Evolutionary conservation across 768 basidiomycete species (phyloP), one percentile per base, ranked within the genome.

Genomic region (Phlegmacium glaucopus): DNA sequence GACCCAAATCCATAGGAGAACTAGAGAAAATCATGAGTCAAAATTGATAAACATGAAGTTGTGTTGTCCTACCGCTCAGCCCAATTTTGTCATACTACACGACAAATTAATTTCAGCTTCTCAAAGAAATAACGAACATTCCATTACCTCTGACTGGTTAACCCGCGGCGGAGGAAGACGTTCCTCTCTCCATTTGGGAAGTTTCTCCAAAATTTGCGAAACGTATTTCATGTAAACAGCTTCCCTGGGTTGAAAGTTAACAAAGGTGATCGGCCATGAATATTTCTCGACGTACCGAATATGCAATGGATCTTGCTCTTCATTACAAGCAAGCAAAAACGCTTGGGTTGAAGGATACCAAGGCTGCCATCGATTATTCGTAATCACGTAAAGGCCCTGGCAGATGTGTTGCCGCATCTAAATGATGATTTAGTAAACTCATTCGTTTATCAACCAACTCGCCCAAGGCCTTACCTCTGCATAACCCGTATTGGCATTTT

Each of bases 101-200:
- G 37, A 39, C 22, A 2, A 22, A 41, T 27, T n/a, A 26, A 35
- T 22, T 40, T 49, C 26, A 17, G 17, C 39, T 36, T 11, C 32
- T 27, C 26, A n/a, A 34, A 18, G 25, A 25, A 38, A 39, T 22
- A 13, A 15, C 28, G 18, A 32, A 62, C 68, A 28, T 6, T 44
- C 36, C 16, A 32, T 35, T 58, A 78, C 85, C 67, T 82, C 79
- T 8, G 93, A 95, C 59, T 92, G 87, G 51, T 79, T 85, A 48
- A 90, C 90, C 48, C 90, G 78, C 1, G 93, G 93, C 44, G 93
- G 91, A 22, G 91, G 81, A 18, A 94, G 77, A 30, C 93, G 80
- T 53, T 88, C 77, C 48, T 77, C 75, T 61, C 83, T 84, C 87
- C 83, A 90, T 48, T 72, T 63, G 1, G 83, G 80, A 39, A 96